Evolutionary conservation across 1,139 yeast species (phyloP).

Genomic region (Scheffersomyces lignicola): DNA sequence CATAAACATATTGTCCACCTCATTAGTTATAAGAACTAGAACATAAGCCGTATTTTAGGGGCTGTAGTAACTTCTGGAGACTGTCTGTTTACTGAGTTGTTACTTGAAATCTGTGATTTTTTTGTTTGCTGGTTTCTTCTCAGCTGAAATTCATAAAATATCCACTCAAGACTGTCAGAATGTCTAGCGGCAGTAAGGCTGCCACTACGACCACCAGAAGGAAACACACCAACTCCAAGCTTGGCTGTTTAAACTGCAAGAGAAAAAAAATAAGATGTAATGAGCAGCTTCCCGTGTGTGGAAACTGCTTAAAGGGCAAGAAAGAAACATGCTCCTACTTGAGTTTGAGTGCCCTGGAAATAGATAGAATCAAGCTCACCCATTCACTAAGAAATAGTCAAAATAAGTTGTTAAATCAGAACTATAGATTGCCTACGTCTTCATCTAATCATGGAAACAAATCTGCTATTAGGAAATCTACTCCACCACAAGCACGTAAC

Average conservation of each 20-base stretch:
- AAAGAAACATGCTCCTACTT: conserved; percentile 35
- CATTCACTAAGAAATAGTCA: conserved; percentile 31
- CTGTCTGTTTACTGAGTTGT: too few species aligned
- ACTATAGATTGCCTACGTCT: conserved; percentile 31
- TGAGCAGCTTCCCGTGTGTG: conserved; percentile 44
- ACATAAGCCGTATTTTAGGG: too few species aligned
- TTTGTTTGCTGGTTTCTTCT: too few species aligned
- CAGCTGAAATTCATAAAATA: too few species aligned
- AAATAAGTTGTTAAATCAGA: conserved; percentile 26
- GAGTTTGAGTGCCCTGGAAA: conserved; percentile 21
- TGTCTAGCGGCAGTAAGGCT: too few species aligned
- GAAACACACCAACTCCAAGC: conserved; percentile 43
- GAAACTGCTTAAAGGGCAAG: conserved; percentile 36
- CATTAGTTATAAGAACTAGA: too few species aligned
- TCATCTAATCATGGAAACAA: conserved; percentile 6
- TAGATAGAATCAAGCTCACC: conserved; percentile 27
- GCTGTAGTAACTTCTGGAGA: too few species aligned
- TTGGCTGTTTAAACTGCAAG: conserved; percentile 47
- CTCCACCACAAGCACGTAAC: neutral
- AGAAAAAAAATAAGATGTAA: conserved; percentile 48
- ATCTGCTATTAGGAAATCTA: neutral
- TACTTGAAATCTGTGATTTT: too few species aligned
- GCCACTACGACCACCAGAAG: conserved; percentile 22
- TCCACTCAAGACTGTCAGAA: too few species aligned
- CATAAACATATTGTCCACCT: too few species aligned